Conservation (phyloP, 305 asterid species). For the Ajuga reptans region DNA sequence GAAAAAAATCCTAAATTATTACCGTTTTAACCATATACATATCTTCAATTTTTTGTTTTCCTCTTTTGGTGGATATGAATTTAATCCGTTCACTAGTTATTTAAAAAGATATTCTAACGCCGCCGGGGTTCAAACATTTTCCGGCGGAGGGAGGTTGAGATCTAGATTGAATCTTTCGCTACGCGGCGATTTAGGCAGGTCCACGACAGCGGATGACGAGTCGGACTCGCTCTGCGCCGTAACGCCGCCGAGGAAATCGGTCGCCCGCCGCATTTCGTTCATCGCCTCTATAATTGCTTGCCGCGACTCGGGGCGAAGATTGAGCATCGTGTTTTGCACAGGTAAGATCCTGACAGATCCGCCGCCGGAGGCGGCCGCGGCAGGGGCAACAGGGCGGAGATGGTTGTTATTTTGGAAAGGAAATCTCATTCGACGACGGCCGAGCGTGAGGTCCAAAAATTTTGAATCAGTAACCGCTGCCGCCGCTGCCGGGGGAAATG, state of each 20-base stretch:
- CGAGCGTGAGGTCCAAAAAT: slow-evolving; percentile 22
- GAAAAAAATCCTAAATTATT: neutral
- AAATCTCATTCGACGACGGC: slow-evolving; percentile 20
- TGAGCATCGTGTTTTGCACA: slow-evolving; percentile 24
- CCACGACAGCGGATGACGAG: slow-evolving; percentile 42
- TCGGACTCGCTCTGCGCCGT: slow-evolving; percentile 39
- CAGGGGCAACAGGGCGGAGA: neutral
- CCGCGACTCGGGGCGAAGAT: slow-evolving; percentile 26
- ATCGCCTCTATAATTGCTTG: slow-evolving; percentile 21
- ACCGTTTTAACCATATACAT: neutral
- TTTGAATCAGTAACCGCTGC: slow-evolving; percentile 11
- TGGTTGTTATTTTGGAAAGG: slow-evolving; percentile 19
- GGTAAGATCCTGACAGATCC: neutral
- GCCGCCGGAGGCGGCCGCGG: neutral
- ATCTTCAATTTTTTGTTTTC: neutral
- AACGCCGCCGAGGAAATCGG: slow-evolving; percentile 21
- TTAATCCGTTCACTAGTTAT: neutral
- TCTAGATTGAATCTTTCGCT: slow-evolving; percentile 28
- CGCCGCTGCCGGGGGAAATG: slow-evolving; percentile 6
- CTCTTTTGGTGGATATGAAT: neutral
- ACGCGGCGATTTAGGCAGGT: slow-evolving; percentile 24
- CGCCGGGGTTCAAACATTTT: slow-evolving; percentile 5
- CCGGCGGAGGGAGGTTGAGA: slow-evolving; percentile 50
- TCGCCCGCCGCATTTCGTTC: slow-evolving; percentile 18
- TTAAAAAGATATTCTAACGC: neutral